Conservation (phyloP, 441 rosid genomes). For the Jatropha multifida region DNA sequence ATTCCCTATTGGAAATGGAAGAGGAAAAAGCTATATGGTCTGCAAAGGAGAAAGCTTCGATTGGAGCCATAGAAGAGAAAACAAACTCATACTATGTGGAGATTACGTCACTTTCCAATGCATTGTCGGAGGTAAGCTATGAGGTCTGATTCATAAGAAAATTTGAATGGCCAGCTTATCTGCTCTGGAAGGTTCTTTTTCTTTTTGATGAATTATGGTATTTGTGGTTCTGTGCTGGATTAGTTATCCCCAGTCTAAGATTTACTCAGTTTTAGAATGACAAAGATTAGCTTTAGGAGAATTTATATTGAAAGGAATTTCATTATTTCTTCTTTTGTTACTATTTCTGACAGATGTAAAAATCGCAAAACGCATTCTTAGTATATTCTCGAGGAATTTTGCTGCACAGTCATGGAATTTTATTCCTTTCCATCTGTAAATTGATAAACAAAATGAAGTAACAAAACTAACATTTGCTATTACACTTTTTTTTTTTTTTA, state of each 20-base stretch:
- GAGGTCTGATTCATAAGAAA: not conserved
- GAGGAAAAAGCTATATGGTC: slow-evolving; percentile 88
- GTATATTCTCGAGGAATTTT: not conserved
- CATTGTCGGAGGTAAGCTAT: slow-evolving; percentile 54
- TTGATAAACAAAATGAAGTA: no score
- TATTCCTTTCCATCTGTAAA: not conserved
- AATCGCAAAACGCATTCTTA: no score
- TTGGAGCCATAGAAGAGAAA: slow-evolving; percentile 63
- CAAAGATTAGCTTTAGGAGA: no score
- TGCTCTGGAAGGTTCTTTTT: no score
- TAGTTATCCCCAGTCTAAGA: no score
- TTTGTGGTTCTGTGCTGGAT: no score
- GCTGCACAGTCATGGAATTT: not conserved
- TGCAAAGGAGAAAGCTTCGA: slow-evolving; percentile 69
- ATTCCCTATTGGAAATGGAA: slow-evolving; percentile 87
- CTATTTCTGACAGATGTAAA: no score
- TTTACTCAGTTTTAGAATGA: no score
- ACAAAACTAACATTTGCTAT: no score
- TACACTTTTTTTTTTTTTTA: no score
- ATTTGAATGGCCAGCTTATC: not conserved
- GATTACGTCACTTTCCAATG: slow-evolving; percentile 45
- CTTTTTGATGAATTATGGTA: not conserved
- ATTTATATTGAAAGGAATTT: no score
- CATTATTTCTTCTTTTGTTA: no score
- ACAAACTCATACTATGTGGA: slow-evolving; percentile 41